These are phyloP conservation scores for Rhodosporidiobolus odoratus DNA, from an alignment of 768 basidiomycete species.

Conservation along the genomic window DNA sequence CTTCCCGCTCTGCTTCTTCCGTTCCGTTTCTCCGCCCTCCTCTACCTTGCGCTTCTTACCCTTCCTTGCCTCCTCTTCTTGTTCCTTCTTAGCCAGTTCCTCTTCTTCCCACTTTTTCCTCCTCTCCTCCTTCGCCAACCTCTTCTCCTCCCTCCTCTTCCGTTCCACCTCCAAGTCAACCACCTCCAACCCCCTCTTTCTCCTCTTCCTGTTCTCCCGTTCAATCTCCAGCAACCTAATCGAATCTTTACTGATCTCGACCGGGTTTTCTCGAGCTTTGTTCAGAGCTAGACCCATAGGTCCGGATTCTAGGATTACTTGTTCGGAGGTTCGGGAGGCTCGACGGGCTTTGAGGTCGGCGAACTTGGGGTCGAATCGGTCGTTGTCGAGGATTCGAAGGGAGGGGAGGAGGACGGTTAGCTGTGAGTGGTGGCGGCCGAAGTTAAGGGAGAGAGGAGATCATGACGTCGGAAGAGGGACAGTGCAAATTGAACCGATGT, in stretches of 20 bases:
- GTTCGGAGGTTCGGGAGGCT: slow-evolving; percentile 15
- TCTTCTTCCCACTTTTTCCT: background rate
- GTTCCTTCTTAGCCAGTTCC: background rate
- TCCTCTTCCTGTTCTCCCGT: slow-evolving; percentile 18
- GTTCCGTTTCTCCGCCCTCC: background rate
- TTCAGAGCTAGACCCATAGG: slow-evolving; percentile 33
- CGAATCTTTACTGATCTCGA: background rate
- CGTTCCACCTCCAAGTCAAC: background rate
- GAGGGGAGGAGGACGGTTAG: slow-evolving; percentile 36
- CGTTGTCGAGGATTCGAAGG: slow-evolving; percentile 40
- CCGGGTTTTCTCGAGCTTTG: slow-evolving; percentile 1
- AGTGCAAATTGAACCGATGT: too few species aligned
- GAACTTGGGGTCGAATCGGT: slow-evolving; percentile 39
- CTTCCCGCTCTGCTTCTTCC: slow-evolving; percentile 1
- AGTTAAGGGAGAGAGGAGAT: background rate
- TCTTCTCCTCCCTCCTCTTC: slow-evolving; percentile 1
- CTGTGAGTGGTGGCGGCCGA: background rate
- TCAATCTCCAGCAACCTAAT: slow-evolving; percentile 8
- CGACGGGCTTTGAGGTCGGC: slow-evolving; percentile 33
- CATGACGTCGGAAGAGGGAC: background rate
- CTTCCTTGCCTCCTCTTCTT: background rate
- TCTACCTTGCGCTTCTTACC: background rate
- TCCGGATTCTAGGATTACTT: slow-evolving; percentile 32
- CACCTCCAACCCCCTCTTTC: background rate
- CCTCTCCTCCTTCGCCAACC: background rate